Conservation (phyloP, 2,329 filamentous ascomycete species). For the Xylariales sp. region DNA sequence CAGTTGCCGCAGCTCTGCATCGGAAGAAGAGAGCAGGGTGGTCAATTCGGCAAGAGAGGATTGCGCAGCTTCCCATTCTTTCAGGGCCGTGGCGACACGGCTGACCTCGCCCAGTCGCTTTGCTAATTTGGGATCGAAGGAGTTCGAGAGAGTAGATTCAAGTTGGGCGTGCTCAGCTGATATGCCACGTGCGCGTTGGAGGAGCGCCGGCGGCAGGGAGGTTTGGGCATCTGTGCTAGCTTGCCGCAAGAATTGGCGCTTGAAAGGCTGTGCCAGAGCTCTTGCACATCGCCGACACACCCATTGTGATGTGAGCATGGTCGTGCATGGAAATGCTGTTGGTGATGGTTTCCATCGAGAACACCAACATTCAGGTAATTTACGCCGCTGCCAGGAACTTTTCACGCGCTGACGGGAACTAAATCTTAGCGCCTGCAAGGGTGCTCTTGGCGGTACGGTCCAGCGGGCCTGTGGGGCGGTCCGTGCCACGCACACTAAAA, state of each 20-base stretch:
- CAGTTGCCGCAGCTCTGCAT: conserved; percentile 67
- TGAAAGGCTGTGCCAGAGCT: conserved; percentile 26
- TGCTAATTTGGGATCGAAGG: conserved; percentile 53
- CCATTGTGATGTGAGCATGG: conserved; percentile 40
- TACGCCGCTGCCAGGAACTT: too few relatives aligned
- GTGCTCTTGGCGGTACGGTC: too few relatives aligned
- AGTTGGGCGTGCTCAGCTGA: conserved; percentile 54
- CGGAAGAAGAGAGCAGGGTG: conserved; percentile 44
- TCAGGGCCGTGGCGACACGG: conserved; percentile 51
- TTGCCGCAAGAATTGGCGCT: conserved; percentile 31
- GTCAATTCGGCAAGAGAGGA: conserved; percentile 50
- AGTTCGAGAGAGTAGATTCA: conserved; percentile 47
- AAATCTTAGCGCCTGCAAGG: too few relatives aligned
- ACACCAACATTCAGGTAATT: too few relatives aligned
- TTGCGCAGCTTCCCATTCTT: conserved; percentile 52
- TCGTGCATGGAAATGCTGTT: too few relatives aligned
- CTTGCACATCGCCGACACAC: conserved; percentile 47
- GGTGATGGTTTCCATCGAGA: too few relatives aligned
- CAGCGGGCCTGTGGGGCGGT: too few relatives aligned
- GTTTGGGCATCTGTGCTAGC: conserved; percentile 35
- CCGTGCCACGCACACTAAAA: too few relatives aligned
- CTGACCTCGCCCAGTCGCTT: conserved; percentile 59
- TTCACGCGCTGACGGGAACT: too few relatives aligned
- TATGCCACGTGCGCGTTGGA: conserved; percentile 55
- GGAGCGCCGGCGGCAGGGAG: conserved; percentile 47